Evolutionary conservation across 305 asterid species (phyloP).

Genomic region (Fraxinus sp.): DNA sequence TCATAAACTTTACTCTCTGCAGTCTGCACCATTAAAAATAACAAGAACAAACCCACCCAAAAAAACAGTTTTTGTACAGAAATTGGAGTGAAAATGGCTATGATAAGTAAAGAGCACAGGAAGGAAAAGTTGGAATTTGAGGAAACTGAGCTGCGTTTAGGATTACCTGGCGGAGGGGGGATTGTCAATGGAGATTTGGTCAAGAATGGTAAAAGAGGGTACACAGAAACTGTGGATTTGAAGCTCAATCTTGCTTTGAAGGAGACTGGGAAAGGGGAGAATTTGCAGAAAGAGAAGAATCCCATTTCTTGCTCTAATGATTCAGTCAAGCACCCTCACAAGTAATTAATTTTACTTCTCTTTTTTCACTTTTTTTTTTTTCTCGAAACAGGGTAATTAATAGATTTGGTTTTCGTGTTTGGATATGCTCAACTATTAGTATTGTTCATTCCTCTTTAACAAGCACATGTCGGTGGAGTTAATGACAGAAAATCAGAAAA

Average conservation of each 20-base stretch:
- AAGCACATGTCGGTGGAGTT: background rate
- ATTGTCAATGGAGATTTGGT: conserved; percentile 26
- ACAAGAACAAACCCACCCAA: background rate
- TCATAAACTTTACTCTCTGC: background rate
- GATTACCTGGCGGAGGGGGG: conserved; percentile 57
- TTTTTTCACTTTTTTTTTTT: background rate
- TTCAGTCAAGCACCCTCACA: conserved; percentile 42
- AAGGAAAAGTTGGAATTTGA: conserved; percentile 31
- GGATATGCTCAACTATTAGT: background rate
- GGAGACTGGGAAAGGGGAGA: conserved; percentile 18
- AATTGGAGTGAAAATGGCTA: conserved; percentile 26
- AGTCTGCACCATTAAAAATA: background rate
- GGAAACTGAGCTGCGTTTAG: conserved; percentile 73
- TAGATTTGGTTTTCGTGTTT: background rate
- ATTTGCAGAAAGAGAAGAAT: conserved; percentile 13
- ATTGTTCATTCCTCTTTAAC: background rate
- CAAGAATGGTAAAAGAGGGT: conserved; percentile 47
- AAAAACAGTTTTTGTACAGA: background rate
- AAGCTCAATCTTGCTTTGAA: conserved; percentile 43
- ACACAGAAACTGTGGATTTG: conserved; percentile 46
- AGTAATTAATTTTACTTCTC: conserved; percentile 25
- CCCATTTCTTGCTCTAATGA: background rate
- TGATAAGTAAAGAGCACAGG: conserved; percentile 15
- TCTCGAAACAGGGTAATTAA: background rate
- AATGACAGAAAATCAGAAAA: background rate